Evolutionary conservation across 306 rosid genomes (phyloP).

Genomic region (Cucurbita maxima): DNA sequence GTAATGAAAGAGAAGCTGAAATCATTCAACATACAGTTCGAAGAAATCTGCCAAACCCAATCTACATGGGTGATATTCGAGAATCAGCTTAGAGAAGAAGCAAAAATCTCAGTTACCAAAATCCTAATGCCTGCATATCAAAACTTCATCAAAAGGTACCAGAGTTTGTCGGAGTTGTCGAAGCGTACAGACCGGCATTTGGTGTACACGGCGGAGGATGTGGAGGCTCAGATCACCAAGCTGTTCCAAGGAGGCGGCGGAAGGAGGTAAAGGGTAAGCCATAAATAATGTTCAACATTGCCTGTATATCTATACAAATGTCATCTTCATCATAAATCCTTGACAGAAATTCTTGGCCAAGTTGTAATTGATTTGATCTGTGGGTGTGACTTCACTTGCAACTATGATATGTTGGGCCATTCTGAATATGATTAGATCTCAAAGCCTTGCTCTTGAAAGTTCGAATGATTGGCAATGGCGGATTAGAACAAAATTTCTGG

Average conservation of each 20-base stretch:
- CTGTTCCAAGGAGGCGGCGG: slow-evolving; percentile 53
- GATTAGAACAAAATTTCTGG: background rate
- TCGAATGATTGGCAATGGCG: background rate
- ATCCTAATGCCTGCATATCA: slow-evolving; percentile 53
- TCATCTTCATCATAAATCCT: background rate
- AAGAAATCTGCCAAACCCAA: slow-evolving; percentile 51
- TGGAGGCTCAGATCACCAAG: slow-evolving; percentile 38
- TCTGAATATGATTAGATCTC: background rate
- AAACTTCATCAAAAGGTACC: slow-evolving; percentile 48
- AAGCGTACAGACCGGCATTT: slow-evolving; percentile 45
- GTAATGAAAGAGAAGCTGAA: slow-evolving; percentile 73
- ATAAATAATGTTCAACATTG: background rate
- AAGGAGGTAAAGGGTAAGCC: slow-evolving; percentile 38
- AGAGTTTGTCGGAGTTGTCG: slow-evolving; percentile 36
- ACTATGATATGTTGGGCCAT: background rate
- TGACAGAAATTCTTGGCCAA: background rate
- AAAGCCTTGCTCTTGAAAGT: background rate
- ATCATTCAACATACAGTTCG: slow-evolving; percentile 48
- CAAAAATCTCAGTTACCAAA: slow-evolving; percentile 42
- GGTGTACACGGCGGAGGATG: slow-evolving; percentile 34
- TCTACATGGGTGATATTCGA: slow-evolving; percentile 59
- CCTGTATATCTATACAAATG: background rate
- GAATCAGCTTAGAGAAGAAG: slow-evolving; percentile 59
- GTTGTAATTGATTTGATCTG: background rate
- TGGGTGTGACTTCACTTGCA: background rate